Percentiles rank a stretch among this genome's conserved stretches.
Conservation (phyloP, 2,329 filamentous ascomycete genomes). For the Botrytis hyacinthi region DNA sequence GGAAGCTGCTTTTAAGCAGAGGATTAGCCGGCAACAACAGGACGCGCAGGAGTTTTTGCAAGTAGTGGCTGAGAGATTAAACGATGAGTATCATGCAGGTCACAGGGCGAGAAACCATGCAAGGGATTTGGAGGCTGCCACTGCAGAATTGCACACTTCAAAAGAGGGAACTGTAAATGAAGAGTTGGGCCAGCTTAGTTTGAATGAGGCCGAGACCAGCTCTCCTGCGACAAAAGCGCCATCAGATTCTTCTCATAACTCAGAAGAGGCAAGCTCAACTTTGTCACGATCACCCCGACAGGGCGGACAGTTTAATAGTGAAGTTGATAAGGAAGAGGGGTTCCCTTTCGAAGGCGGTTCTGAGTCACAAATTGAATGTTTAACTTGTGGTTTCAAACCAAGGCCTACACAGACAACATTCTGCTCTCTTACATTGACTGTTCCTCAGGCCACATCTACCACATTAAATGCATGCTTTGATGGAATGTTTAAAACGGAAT, state of each 20-base stretch:
- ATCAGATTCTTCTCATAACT: conserved; percentile 12
- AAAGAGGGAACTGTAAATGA: conserved; percentile 20
- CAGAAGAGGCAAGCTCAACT: conserved; percentile 15
- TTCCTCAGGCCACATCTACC: conserved; percentile 79
- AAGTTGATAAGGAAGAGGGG: conserved; percentile 55
- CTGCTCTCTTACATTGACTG: conserved; percentile 86
- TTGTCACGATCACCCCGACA: background rate
- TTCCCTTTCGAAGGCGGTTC: conserved; percentile 91
- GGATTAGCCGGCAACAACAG: conserved; percentile 92
- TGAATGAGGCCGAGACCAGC: conserved; percentile 17
- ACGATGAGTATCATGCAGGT: conserved; percentile 91
- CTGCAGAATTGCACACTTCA: conserved; percentile 17
- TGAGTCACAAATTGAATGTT: conserved; percentile 93
- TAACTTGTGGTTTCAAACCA: conserved; percentile 85
- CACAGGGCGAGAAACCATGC: conserved; percentile 66
- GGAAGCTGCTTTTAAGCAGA: conserved; percentile 82
- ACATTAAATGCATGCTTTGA: conserved; percentile 88
- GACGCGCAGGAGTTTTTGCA: conserved; percentile 98
- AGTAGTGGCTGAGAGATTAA: conserved; percentile 85
- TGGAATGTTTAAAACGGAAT: conserved; percentile 88
- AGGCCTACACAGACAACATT: conserved; percentile 81
- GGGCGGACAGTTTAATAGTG: conserved; percentile 9
- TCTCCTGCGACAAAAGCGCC: conserved; percentile 10
- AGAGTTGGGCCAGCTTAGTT: conserved; percentile 18
- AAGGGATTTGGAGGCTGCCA: conserved; percentile 33